Conservation (phyloP, 352 stramenopile species). For the Bremia lactucae region DNA sequence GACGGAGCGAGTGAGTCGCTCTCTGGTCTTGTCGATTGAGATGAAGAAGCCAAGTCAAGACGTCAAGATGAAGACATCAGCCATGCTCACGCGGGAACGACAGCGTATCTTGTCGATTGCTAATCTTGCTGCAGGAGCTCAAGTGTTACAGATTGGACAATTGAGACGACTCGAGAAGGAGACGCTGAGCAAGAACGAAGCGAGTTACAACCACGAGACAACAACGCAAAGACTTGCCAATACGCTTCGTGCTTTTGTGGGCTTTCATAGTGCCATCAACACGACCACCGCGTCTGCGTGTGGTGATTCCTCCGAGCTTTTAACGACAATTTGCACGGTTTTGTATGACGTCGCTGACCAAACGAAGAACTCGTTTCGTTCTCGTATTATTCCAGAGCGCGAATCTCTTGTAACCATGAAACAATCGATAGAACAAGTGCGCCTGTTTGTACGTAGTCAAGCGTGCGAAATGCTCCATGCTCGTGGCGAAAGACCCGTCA, state of each 20-base stretch:
- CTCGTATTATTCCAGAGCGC: constrained; percentile 24
- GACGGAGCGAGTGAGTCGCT: constrained; percentile 51
- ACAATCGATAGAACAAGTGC: constrained; percentile 27
- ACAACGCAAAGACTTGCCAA: constrained; percentile 41
- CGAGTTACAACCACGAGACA: constrained; percentile 18
- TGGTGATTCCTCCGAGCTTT: constrained; percentile 17
- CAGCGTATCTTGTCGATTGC: constrained; percentile 48
- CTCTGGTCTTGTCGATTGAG: constrained; percentile 27
- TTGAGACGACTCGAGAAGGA: neutral
- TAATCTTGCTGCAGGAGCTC: constrained; percentile 42
- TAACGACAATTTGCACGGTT: constrained; percentile 27
- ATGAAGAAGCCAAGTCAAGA: constrained; percentile 9
- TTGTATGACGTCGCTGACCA: constrained; percentile 14
- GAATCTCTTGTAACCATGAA: constrained; percentile 38
- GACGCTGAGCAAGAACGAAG: constrained; percentile 1
- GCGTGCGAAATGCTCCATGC: constrained; percentile 46
- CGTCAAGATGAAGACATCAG: constrained; percentile 25
- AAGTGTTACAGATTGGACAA: constrained; percentile 24
- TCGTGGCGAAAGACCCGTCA: constrained; percentile 32
- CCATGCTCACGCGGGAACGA: constrained; percentile 36
- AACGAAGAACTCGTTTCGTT: constrained; percentile 3
- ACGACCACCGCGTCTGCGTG: constrained; percentile 19
- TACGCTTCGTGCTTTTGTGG: constrained; percentile 57
- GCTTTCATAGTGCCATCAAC: constrained; percentile 52
- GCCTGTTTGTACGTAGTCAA: constrained; percentile 56